Evolutionary conservation across 1,284 basidiomycete species (phyloP), one percentile per base, ranked within the genome.

Genomic region (Thecaphora thlaspeos): DNA sequence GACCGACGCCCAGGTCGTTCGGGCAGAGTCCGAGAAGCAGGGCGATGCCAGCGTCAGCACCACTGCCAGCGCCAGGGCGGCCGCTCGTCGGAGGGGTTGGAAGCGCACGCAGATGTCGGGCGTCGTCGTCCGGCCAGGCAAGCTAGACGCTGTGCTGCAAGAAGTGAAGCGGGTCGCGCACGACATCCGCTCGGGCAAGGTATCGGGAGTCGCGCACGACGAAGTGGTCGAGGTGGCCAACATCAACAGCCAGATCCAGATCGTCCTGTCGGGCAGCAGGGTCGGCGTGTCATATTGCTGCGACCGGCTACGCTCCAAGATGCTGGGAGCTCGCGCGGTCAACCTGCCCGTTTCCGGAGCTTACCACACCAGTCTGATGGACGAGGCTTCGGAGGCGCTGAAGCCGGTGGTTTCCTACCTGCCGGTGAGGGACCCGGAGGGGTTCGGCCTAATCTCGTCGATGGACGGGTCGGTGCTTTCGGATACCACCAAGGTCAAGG

Each of bases 181-280:
- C 17, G 70, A 72, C 28, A 76, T 77, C 46, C 54, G 56, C 32
- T 44, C 50, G 10, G 72, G 71, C 41, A 52, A 54, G 22, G 53
- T 75, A 9, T 50, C 64, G 5, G 62, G 58, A 4, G 66, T 77
- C 3, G 62, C 70, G 18, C 32, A 43, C 8, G 71, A 77, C 45
- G 75, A 77, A 34, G 68, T 77, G 32, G 75, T 77, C 18, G 75
- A 73, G 23, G 63, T 70, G 34, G 63, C 72, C 56, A 73, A 77
- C 53, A 61, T 73, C 66, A 76, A 77, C 52, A 67, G 64, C 21
- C 58, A 70, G 43, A 57, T 73, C 18, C 75, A 77, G 48, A 70
- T 77, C 21, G 74, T 76, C 2, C 46, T 77, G 2, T 61, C 66
- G 2, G 75, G 72, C 18, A 76, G 72, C 5, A 56, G 64, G 14